phyloP scores from a whole-genome alignment of 306 rosid species.

The Corylus americana region DNA sequence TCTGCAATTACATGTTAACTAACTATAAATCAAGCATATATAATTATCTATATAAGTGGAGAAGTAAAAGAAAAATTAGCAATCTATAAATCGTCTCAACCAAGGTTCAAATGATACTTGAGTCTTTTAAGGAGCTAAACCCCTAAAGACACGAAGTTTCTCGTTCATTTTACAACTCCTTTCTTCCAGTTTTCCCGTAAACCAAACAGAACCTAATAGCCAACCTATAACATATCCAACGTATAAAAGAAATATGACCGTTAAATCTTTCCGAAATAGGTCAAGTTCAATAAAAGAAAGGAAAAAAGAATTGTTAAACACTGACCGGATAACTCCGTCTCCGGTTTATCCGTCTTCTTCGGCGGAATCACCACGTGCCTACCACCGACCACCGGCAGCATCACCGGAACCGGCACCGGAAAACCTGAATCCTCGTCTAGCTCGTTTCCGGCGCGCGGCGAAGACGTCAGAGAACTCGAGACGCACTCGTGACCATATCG shows the following conservation, averaged over 20 bases:
- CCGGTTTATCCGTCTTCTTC: conserved; percentile 11
- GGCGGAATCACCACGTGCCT: conserved; percentile 23
- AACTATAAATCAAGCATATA: background rate
- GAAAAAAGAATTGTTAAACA: background rate
- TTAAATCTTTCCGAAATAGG: background rate
- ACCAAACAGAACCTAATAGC: background rate
- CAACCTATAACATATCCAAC: background rate
- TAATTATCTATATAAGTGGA: background rate
- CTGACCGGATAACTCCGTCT: conserved; percentile 36
- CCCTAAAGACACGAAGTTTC: background rate
- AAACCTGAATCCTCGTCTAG: background rate
- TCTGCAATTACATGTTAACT: conserved; percentile 20
- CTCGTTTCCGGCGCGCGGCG: conserved; percentile 17
- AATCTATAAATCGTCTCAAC: background rate
- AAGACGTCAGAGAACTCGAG: conserved; percentile 27
- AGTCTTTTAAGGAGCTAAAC: background rate
- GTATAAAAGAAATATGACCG: conserved; percentile 1
- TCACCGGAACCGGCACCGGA: background rate
- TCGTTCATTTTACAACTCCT: background rate
- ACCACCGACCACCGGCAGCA: conserved; percentile 19
- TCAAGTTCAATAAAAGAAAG: background rate
- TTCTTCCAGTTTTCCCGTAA: background rate
- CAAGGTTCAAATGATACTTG: no score
- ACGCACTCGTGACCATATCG: conserved; percentile 24
- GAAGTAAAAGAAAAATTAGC: background rate